Percentiles rank a stretch among this genome's conserved stretches.
Evolutionary conservation across 768 basidiomycete species (phyloP).

Genomic region (Macrolepiota fuliginosa): DNA sequence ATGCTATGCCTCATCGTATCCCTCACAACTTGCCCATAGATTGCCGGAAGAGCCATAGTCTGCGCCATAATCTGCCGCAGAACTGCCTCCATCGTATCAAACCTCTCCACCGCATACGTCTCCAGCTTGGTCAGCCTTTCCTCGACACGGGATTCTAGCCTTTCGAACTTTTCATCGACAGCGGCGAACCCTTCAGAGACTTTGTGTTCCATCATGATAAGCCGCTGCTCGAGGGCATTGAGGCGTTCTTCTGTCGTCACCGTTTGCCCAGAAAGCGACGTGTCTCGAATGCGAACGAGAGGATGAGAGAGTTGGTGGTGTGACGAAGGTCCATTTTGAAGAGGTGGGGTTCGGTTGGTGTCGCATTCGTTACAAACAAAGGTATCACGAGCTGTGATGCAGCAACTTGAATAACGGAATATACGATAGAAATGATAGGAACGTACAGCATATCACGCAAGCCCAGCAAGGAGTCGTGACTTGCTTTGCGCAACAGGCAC

Average conservation of each 20-base stretch:
- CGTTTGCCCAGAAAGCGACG: conserved; percentile 14
- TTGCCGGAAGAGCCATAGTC: conserved; percentile 26
- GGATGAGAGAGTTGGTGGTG: conserved; percentile 23
- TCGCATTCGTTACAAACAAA: conserved; percentile 31
- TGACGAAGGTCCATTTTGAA: conserved; percentile 15
- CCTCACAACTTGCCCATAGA: conserved; percentile 25
- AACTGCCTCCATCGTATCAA: conserved; percentile 24
- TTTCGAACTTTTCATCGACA: conserved; percentile 21
- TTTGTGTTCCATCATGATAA: conserved; percentile 27
- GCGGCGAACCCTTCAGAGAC: conserved; percentile 24
- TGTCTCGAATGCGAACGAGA: conserved; percentile 26
- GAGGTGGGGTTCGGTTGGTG: conserved; percentile 11
- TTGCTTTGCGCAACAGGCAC: conserved; percentile 20
- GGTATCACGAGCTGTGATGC: conserved; percentile 22
- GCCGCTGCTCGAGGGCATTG: conserved; percentile 26
- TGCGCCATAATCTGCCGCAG: conserved; percentile 26
- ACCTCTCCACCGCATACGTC: conserved; percentile 20
- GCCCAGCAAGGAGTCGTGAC: conserved; percentile 22
- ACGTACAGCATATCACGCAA: conserved; percentile 22
- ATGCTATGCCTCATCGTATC: conserved; percentile 15
- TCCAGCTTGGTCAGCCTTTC: conserved; percentile 23
- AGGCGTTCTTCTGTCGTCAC: conserved; percentile 23
- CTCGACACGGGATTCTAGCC: conserved; percentile 23
- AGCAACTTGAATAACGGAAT: neutral
- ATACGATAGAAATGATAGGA: neutral